Percentiles rank a stretch among this genome's conserved stretches.
These are phyloP conservation scores for Abelmoschus esculentus DNA, from an alignment of 345 rosid genomes.

Conservation along the genomic window DNA sequence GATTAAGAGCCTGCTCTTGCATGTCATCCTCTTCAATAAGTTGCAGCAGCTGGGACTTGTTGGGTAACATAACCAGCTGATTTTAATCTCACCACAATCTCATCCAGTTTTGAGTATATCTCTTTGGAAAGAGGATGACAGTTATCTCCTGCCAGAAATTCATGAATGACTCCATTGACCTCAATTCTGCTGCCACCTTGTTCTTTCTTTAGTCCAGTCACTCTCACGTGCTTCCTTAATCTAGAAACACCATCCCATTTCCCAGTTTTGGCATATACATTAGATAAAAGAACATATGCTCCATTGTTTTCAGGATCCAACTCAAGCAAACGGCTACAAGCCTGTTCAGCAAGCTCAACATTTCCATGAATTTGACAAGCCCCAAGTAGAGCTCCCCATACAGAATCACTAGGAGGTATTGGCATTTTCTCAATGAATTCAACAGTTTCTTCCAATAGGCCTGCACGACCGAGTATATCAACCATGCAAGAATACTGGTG, in stretches of 20 bases:
- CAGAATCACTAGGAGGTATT: constrained; percentile 39
- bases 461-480: constrained; percentile 66
- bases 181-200: constrained; percentile 78
- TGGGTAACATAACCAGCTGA: constrained; percentile 38
- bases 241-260: constrained; percentile 52
- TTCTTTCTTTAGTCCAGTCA: constrained; percentile 53
- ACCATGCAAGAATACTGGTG: constrained; percentile 72
- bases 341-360: constrained; percentile 55
- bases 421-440: constrained; percentile 57
- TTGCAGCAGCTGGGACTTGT: constrained; percentile 55
- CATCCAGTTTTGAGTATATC: constrained; percentile 46
- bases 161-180: constrained; percentile 49
- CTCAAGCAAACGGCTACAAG: constrained; percentile 45
- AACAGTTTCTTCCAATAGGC: constrained; percentile 54
- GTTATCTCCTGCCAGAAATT: constrained; percentile 57
- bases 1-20: constrained; percentile 53
- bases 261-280: constrained; percentile 55
- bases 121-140: constrained; percentile 42
- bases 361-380: constrained; percentile 63
- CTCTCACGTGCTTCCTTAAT: constrained; percentile 60
- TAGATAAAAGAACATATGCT: constrained; percentile 57
- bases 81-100: constrained; percentile 40
- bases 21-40: constrained; percentile 55
- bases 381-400: constrained; percentile 71
- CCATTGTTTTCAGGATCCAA: constrained; percentile 56